Conservation (phyloP, 139 green algal species). For the Chlorella sp. region DNA sequence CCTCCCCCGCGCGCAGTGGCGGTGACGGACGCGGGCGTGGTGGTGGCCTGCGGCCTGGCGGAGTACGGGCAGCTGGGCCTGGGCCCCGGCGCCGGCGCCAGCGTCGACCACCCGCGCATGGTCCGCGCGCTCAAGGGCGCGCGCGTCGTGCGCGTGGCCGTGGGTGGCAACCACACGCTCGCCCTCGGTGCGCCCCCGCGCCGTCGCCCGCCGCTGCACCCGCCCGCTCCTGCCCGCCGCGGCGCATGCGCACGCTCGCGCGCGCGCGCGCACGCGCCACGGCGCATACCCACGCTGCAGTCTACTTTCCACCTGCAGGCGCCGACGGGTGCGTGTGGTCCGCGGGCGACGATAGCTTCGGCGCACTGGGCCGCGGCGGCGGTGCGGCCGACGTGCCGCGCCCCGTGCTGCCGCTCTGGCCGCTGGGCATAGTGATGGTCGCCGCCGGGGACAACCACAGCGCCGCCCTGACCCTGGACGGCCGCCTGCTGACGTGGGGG, state of each 20-base stretch:
- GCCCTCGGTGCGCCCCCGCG: too few relatives aligned
- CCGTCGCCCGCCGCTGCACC: too few relatives aligned
- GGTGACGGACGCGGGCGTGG: slow-evolving; percentile 46
- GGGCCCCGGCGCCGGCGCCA: background rate
- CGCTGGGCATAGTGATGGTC: slow-evolving; percentile 59
- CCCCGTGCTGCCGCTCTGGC: slow-evolving; percentile 52
- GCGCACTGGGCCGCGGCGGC: slow-evolving; percentile 48
- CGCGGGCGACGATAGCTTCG: slow-evolving; percentile 68
- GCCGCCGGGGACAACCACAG: slow-evolving; percentile 75
- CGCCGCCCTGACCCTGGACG: slow-evolving; percentile 58
- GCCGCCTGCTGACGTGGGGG: slow-evolving; percentile 76
- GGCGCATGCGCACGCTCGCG: too few relatives aligned
- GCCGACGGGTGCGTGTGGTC: slow-evolving; percentile 62
- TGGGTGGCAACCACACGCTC: slow-evolving; percentile 59
- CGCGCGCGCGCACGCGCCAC: too few relatives aligned
- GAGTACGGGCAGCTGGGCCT: slow-evolving; percentile 73
- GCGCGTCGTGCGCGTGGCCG: slow-evolving; percentile 53
- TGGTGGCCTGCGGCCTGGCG: slow-evolving; percentile 55
- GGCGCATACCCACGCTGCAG: too few relatives aligned
- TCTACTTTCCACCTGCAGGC: slow-evolving; percentile 29
- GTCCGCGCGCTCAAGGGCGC: slow-evolving; percentile 4
- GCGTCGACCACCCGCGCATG: slow-evolving; percentile 19
- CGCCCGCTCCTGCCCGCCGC: too few relatives aligned
- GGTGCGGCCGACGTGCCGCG: slow-evolving; percentile 21
- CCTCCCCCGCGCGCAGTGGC: too few relatives aligned